Evolutionary conservation across 371 early-diverging fungal species (phyloP), one percentile per base, ranked within the genome.

Genomic region (Actinomortierella ambigua): DNA sequence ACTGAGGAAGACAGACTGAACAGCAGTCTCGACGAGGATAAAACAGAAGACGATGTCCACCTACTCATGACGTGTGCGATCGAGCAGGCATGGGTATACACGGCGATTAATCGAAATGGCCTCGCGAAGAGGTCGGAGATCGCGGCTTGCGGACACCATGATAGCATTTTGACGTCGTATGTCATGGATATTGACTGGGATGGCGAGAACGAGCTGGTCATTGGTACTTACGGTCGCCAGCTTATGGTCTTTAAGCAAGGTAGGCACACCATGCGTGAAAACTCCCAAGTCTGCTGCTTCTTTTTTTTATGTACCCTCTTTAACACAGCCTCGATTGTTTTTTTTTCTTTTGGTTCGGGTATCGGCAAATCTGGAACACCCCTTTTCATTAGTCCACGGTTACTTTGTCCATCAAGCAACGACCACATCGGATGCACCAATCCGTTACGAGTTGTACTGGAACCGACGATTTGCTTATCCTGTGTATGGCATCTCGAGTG

Each of bases 161-260:
- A 89, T 57, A 86, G 88, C 59, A 86, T 90, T 2, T 67, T 89
- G 24, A 82, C 88, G 15, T 87, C 88, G 1, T 88, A 89, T 77
- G 86, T 84, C 18, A 85, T 87, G 81, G 92, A 92, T 57, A 83
- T 91, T 13, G 89, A 91, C 54, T 90, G 85, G 83, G 87, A 89
- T 73, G 92, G 91, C 2, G 77, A 77, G 42, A 79, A 81, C 41
- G 92, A 92, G 63, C 76, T 92, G 15, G 51, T 92, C 34, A 82
- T 90, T 24, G 92, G 90, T 1, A 92, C 90, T 0, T 90, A 90
- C 65, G 86, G 91, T 0, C 85, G 89, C 17, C 85, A 88, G 50
- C 81, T 91, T 20, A 61, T 92, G 63, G 86, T 92, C 27, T 91
- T 90, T 67, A 91, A 91, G 62, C 79, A 82, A 34, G 34, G 34